Conservation (phyloP, 2,329 filamentous ascomycete species). For the Calonectria crousiana region DNA sequence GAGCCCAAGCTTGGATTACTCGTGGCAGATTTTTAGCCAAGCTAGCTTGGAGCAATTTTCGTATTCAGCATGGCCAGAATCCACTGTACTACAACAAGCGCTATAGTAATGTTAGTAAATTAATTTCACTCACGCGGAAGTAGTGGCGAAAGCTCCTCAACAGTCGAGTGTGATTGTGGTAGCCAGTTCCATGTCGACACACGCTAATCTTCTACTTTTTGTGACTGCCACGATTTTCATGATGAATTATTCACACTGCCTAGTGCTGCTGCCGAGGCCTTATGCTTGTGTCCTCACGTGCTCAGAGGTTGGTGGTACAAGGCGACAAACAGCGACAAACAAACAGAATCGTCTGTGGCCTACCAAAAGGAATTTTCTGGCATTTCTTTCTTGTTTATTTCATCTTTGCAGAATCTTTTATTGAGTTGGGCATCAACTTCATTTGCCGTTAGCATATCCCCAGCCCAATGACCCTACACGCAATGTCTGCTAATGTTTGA, state of each 20-base stretch:
- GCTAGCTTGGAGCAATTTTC: constrained; percentile 19
- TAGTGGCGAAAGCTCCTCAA: too few species aligned
- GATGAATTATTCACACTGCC: background rate
- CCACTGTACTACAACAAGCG: background rate
- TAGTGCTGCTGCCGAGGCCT: background rate
- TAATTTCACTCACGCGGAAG: background rate
- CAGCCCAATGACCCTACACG: background rate
- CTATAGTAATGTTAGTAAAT: background rate
- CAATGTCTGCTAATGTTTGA: background rate
- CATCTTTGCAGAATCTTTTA: background rate
- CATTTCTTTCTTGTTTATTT: background rate
- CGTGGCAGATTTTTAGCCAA: constrained; percentile 25
- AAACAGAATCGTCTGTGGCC: background rate
- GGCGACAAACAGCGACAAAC: background rate
- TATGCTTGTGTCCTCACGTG: background rate
- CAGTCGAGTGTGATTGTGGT: background rate
- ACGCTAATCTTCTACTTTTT: background rate
- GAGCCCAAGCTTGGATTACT: constrained; percentile 14
- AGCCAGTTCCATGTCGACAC: background rate
- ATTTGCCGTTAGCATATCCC: background rate
- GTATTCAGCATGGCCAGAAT: background rate
- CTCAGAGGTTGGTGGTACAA: background rate
- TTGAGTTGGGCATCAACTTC: background rate
- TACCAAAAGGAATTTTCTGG: background rate
- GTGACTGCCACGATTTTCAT: background rate